Percentiles rank a stretch among this genome's conserved stretches.
Evolutionary conservation across 371 early-diverging fungal species (phyloP).

Genomic region (Rhizopus arrhizus): DNA sequence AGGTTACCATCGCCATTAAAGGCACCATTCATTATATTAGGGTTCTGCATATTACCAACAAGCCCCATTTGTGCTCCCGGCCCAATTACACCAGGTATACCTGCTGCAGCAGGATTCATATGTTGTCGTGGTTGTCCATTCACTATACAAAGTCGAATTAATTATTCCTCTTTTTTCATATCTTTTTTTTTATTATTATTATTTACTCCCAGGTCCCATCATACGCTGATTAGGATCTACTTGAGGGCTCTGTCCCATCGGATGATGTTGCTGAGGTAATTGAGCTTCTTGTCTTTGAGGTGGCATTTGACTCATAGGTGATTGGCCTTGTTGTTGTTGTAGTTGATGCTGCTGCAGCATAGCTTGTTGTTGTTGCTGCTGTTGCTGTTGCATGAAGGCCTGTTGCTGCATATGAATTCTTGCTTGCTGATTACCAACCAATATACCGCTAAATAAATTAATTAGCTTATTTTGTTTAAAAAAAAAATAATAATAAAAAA

Average conservation of each 20-base stretch:
- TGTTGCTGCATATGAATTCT: conserved; percentile 42
- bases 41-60: conserved; percentile 39
- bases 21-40: conserved; percentile 33
- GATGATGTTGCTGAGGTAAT: conserved; percentile 21
- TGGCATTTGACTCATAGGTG: conserved; percentile 22
- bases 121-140: conserved; percentile 44
- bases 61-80: conserved; percentile 41
- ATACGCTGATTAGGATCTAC: conserved; percentile 30
- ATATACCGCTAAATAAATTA: conserved; percentile 10
- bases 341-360: conserved; percentile 32
- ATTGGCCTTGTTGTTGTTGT: conserved; percentile 30
- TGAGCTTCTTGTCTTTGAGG: conserved; percentile 40
- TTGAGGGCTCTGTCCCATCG: conserved; percentile 30
- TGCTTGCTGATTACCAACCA: conserved; percentile 27
- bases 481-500: no score
- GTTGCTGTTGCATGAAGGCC: conserved; percentile 26
- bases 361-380: conserved; percentile 20
- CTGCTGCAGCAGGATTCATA: conserved; percentile 22
- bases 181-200: conserved; percentile 1
- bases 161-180: neutral
- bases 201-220: conserved; percentile 32
- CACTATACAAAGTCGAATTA: conserved; percentile 14
- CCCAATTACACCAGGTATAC: conserved; percentile 21
- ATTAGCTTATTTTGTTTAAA: neutral
- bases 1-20: conserved; percentile 37